Evolutionary conservation across 1,139 yeast species (phyloP).

Genomic region (Eremothecium gossypii): DNA sequence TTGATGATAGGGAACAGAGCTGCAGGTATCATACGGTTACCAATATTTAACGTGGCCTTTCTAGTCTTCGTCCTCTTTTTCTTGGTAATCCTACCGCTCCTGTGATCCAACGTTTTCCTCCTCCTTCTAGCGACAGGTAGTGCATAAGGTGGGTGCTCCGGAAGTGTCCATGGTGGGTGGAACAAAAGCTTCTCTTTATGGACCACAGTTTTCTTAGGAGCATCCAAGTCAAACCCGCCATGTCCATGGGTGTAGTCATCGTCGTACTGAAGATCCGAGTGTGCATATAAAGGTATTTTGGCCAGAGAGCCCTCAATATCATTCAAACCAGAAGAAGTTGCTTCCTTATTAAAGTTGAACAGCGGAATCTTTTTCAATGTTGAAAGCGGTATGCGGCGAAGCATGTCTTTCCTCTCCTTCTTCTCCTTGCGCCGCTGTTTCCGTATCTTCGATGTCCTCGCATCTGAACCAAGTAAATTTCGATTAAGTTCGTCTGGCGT

Average conservation of each 20-base stretch:
- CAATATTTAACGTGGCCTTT: slow-evolving; percentile 7
- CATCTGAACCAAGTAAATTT: slow-evolving; percentile 10
- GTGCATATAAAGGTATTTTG: slow-evolving; percentile 11
- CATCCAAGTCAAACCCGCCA: slow-evolving; percentile 12
- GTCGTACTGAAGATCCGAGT: neutral
- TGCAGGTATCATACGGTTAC: slow-evolving; percentile 21
- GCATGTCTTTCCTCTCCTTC: slow-evolving; percentile 17
- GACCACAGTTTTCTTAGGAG: slow-evolving; percentile 18
- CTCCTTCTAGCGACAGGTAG: slow-evolving; percentile 26
- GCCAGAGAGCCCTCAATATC: slow-evolving; percentile 15
- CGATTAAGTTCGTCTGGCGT: slow-evolving; percentile 26
- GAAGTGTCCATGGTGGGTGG: slow-evolving; percentile 29
- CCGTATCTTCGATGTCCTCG: neutral
- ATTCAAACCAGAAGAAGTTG: slow-evolving; percentile 7
- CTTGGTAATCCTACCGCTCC: slow-evolving; percentile 2
- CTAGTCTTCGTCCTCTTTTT: slow-evolving; percentile 5
- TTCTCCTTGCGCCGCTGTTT: slow-evolving; percentile 15
- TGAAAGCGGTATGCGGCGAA: slow-evolving; percentile 19
- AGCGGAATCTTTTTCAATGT: slow-evolving; percentile 22
- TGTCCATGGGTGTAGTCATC: neutral
- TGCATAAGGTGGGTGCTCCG: slow-evolving; percentile 26
- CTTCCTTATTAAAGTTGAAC: slow-evolving; percentile 20
- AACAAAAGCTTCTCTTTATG: slow-evolving; percentile 27
- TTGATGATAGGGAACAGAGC: slow-evolving; percentile 26
- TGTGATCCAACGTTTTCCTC: slow-evolving; percentile 10